phyloP scores from a whole-genome alignment of 1,139 yeast species.

The Yamadazyma spencermartinsiae region DNA sequence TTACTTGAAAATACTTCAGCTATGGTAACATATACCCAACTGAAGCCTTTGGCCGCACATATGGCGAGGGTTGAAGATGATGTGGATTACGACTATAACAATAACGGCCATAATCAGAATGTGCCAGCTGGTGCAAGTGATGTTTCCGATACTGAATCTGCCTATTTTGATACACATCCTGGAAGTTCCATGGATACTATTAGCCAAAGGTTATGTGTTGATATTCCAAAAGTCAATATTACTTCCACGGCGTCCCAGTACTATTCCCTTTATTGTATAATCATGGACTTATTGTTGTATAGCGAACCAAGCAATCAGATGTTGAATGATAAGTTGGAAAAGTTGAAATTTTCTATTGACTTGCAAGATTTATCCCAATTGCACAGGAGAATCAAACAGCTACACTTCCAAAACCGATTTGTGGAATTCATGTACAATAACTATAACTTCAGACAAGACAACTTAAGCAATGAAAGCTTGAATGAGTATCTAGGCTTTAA shows the following conservation, averaged over 20 bases:
- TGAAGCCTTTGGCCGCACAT: slow-evolving; percentile 28
- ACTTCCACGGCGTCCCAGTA: slow-evolving; percentile 47
- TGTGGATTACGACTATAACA: slow-evolving; percentile 10
- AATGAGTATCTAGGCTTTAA: slow-evolving; percentile 36
- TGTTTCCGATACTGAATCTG: slow-evolving; percentile 4
- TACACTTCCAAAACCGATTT: slow-evolving; percentile 29
- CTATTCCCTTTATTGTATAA: slow-evolving; percentile 37
- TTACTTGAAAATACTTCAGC: slow-evolving; percentile 41
- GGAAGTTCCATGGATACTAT: slow-evolving; percentile 8
- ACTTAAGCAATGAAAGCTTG: slow-evolving; percentile 35
- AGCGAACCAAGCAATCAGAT: slow-evolving; percentile 43
- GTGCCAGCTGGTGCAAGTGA: background rate
- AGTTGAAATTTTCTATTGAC: slow-evolving; percentile 43
- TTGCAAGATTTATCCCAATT: slow-evolving; percentile 39
- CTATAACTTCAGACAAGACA: slow-evolving; percentile 38
- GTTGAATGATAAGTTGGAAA: slow-evolving; percentile 37
- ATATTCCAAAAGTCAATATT: slow-evolving; percentile 41
- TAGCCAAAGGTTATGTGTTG: slow-evolving; percentile 28
- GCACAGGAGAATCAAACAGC: slow-evolving; percentile 25
- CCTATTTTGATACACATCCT: slow-evolving; percentile 7
- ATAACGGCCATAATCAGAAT: slow-evolving; percentile 5
- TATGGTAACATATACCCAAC: slow-evolving; percentile 36
- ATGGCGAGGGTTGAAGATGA: slow-evolving; percentile 13
- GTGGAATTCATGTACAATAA: slow-evolving; percentile 29
- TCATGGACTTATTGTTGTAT: slow-evolving; percentile 38